A percentile compares a stretch with the other conserved stretches of the same genome.
Conservation (phyloP, 768 basidiomycete genomes). For the Leccinum olivaceopallidum region DNA sequence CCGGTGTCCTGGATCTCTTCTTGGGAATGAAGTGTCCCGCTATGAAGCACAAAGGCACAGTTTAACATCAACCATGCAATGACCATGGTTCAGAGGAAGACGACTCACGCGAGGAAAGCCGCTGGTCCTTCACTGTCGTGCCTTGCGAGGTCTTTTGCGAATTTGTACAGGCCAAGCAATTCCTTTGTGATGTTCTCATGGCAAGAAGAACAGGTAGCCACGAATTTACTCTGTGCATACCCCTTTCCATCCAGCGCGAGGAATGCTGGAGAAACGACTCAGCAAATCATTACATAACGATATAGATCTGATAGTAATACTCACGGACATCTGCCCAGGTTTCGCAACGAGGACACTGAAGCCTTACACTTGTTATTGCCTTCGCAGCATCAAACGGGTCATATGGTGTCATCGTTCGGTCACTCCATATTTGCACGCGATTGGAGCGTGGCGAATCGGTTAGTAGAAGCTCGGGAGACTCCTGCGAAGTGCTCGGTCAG, state of each 20-base stretch:
- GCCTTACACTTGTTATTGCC: too few species aligned
- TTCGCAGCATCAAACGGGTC: too few species aligned
- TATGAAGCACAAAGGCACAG: too few species aligned
- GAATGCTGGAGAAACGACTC: slow-evolving; percentile 35
- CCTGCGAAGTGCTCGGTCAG: too few species aligned
- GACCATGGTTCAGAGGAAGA: too few species aligned
- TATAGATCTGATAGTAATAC: neutral
- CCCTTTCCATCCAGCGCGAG: slow-evolving; percentile 40
- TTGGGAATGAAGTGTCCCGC: slow-evolving; percentile 20
- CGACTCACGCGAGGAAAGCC: too few species aligned
- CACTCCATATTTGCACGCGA: too few species aligned
- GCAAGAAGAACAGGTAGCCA: slow-evolving; percentile 37
- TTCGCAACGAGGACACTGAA: neutral
- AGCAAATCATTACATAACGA: neutral
- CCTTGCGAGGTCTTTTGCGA: slow-evolving; percentile 36
- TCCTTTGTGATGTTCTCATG: slow-evolving; percentile 38
- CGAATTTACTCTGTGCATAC: slow-evolving; percentile 47
- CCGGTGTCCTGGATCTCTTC: slow-evolving; percentile 13
- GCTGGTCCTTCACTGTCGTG: slow-evolving; percentile 1
- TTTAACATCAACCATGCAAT: too few species aligned
- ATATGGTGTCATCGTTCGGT: too few species aligned
- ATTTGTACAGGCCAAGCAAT: slow-evolving; percentile 39
- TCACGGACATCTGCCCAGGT: neutral
- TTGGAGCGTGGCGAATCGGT: too few species aligned
- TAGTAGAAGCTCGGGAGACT: too few species aligned